Evolutionary conservation across 805 yeast species (phyloP), one percentile per base, ranked within the genome.

Genomic region (Lipomyces yamadae): DNA sequence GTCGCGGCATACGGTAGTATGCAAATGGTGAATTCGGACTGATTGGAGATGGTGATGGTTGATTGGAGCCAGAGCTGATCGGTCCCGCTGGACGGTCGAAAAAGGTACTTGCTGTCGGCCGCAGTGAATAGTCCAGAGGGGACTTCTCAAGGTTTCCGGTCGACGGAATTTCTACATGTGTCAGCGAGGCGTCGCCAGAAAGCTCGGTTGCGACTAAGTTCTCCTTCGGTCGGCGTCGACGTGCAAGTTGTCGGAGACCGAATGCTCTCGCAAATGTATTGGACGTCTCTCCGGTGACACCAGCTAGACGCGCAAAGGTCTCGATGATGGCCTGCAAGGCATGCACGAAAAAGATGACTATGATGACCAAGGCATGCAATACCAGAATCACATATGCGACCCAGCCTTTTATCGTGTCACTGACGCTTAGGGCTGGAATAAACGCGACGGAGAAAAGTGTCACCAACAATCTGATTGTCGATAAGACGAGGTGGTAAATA

Each of bases 301-400:
- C 72, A 18, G 66, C 59, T 13, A 68, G 50, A 24, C 72, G 54
- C 5, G 69, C 67, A 15, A 62, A 30, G 15, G 67, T 65, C 65
- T 76, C 78, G 53, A 76, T 62, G n/a, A 75, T 53, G 24, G 72
- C 71, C 63, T 73, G 74, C 2, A 72, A 33, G 8, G 72, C 70
- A 45, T 76, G 77, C 30, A 72, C 64, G n/a, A 74, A 52, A 58
- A 74, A 76, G 7, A 71, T n/a, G 24, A 71, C 62, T n/a, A 76
- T 37, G 18, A 76, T 34, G 15, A 75, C 74, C n/a, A 75, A 58
- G 8, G 71, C 74, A 55, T 76, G 78, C 34, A 76, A 62, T n/a
- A 75, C 54, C 30, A 77, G 73, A 37, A 77, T 74, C 11, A 63
- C 73, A 65, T 78, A 77, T 5, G 73, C 77, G 24, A 77, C 18